Evolutionary conservation across 805 yeast species (phyloP).

Genomic region (Candida palmyrensis): DNA sequence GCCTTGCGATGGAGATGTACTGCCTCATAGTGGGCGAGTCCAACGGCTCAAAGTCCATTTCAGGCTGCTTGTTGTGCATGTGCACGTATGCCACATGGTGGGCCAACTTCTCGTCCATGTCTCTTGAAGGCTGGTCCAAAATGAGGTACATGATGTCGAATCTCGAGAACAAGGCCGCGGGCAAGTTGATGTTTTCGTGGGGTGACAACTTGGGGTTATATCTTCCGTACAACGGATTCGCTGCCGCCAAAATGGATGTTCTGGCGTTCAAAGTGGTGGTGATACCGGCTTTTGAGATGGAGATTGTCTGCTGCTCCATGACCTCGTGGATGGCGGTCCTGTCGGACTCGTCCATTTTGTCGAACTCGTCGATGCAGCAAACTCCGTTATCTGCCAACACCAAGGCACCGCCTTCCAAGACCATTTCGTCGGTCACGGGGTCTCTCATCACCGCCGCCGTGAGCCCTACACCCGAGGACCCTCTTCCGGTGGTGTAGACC

Average conservation of each 20-base stretch:
- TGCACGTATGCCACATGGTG: conserved; percentile 94
- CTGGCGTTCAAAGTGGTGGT: conserved; percentile 94
- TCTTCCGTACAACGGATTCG: conserved; percentile 95
- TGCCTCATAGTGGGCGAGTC: conserved; percentile 80
- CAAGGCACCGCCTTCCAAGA: conserved; percentile 95
- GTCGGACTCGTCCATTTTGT: conserved; percentile 96
- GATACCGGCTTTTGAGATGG: conserved; percentile 96
- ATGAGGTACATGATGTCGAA: conserved; percentile 86
- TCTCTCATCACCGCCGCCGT: conserved; percentile 99
- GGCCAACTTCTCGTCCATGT: conserved; percentile 80
- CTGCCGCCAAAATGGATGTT: conserved; percentile 93
- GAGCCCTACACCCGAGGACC: conserved; percentile 97
- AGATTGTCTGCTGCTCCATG: conserved; percentile 98
- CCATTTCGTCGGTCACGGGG: conserved; percentile 98
- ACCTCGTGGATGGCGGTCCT: conserved; percentile 98
- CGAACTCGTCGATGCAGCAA: conserved; percentile 98
- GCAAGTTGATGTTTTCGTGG: conserved; percentile 90
- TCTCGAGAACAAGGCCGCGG: conserved; percentile 93
- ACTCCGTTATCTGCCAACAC: conserved; percentile 97
- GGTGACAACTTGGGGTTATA: conserved; percentile 89
- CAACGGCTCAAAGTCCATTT: conserved; percentile 65
- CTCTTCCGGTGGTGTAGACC: conserved; percentile 96
- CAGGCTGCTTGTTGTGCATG: conserved; percentile 87
- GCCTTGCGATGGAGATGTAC: conserved; percentile 80
- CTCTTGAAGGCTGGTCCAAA: conserved; percentile 77